These are phyloP conservation scores for Pluteus cervinus DNA, from an alignment of 768 basidiomycete species.

Conservation along the genomic window DNA sequence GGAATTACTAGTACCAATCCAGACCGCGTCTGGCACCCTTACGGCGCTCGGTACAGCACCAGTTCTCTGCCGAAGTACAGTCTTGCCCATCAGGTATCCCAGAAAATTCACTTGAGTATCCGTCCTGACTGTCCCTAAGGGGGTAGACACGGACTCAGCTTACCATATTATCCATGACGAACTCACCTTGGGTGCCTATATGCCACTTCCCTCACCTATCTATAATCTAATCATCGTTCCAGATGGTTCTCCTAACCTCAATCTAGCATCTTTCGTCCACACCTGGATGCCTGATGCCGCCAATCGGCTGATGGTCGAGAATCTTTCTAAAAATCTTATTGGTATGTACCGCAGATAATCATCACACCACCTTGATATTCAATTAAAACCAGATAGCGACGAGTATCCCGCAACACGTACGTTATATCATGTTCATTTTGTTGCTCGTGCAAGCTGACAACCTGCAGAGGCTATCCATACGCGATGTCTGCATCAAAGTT, in stretches of 20 bases:
- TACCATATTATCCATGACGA: conserved; percentile 57
- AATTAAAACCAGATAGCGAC: conserved; percentile 30
- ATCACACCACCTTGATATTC: background rate
- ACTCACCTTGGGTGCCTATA: conserved; percentile 42
- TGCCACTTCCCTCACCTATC: background rate
- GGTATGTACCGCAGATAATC: conserved; percentile 17
- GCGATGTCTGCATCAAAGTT: conserved; percentile 29
- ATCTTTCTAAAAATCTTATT: conserved; percentile 62
- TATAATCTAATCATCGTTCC: conserved; percentile 9
- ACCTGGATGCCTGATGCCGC: conserved; percentile 59
- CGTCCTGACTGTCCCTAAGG: conserved; percentile 30
- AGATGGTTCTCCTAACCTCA: conserved; percentile 58
- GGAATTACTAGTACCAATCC: too few species aligned
- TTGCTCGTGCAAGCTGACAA: background rate
- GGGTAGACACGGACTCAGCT: conserved; percentile 48
- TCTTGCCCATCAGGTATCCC: too few species aligned
- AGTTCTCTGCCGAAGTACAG: too few species aligned
- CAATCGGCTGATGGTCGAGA: conserved; percentile 52
- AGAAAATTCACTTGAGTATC: too few species aligned
- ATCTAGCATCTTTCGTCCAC: conserved; percentile 56
- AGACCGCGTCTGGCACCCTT: too few species aligned
- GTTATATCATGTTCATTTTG: conserved; percentile 12
- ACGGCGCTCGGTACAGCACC: too few species aligned
- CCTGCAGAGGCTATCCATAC: conserved; percentile 43
- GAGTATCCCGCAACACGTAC: conserved; percentile 64